Base-by-base conservation (phyloP, 352 stramenopile genomes). In the Elongisporangium senticosum region DNA sequence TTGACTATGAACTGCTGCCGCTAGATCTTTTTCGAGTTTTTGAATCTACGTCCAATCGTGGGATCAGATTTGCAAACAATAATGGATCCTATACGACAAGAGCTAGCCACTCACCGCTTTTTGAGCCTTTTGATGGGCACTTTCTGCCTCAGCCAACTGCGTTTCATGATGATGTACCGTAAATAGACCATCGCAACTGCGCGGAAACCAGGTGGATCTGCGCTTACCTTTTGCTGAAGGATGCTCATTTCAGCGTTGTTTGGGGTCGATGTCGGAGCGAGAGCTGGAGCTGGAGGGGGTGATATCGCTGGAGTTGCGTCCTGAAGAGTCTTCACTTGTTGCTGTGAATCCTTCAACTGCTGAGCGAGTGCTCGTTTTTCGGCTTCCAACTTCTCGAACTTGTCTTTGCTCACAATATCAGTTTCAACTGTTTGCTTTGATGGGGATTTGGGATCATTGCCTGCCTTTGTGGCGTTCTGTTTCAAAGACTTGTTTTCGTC, bases 401-500 rank as follows among this genome's bases (percentile, higher is more conserved):
- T 80, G 33, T 71, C 65, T 13, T 74, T 83, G 24, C 49, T 69
- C 33, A 62, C 64, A 24, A 53, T 54, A 23, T 71, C 61, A 28
- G 59, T 65, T 53, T 69, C 28, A 14, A 43, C 3, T 22, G 21
- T 22, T n/a, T 47, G 13, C 2, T 19, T 8, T 14, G 49, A 15
- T 15, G 51, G 15, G n/a, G n/a, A 20, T 24, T 57, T 23, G 0
- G 57, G 14, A 7, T 10, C 49, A 15, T 68, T 65, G 1, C 22
- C 49, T 13, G 63, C 53, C 5, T 37, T 70, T 28, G 51, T 53
- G 24, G 62, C 64, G 54, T 74, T 69, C 15, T 63, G 51, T 39
- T 74, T 72, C 0, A 93, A 64, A 17, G 59, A 21, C 56, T 77
- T 84, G 59, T 92, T 92, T 37, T 92, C 80, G 19, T 86, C 77